Evolutionary conservation across 257 asterid species (phyloP).

Genomic region (Gentiana dahurica): DNA sequence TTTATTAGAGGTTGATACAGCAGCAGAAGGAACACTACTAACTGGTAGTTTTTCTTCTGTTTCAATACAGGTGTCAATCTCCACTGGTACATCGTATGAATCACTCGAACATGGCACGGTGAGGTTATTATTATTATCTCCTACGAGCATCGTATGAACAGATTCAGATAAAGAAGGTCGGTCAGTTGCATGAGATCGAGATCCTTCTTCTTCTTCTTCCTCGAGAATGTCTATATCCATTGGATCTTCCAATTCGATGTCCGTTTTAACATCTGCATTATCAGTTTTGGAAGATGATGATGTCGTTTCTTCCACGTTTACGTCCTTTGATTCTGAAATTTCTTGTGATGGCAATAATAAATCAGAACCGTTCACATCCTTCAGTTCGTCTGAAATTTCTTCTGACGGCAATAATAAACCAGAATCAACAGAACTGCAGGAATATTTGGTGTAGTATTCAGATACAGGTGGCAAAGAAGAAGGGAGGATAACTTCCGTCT

Average conservation of each 20-base stretch:
- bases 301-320: conserved; percentile 19
- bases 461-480: conserved; percentile 22
- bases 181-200: conserved; percentile 10
- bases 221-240: conserved; percentile 25
- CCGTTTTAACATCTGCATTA: conserved; percentile 18
- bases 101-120: conserved; percentile 8
- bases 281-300: conserved; percentile 10
- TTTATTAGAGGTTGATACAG: conserved; percentile 16
- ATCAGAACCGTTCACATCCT: conserved; percentile 13
- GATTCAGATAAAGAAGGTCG: conserved; percentile 16
- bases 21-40: conserved; percentile 13
- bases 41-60: conserved; percentile 14
- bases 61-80: conserved; percentile 11
- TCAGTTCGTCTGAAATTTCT: conserved; percentile 7
- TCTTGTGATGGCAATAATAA: conserved; percentile 16
- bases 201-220: not conserved
- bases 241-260: conserved; percentile 17
- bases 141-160: not conserved
- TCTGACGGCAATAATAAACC: conserved; percentile 21
- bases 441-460: conserved; percentile 14
- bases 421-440: conserved; percentile 15
- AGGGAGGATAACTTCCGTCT: conserved; percentile 20
- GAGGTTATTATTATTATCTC: not conserved
- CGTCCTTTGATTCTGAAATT: conserved; percentile 11
- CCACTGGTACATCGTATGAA: conserved; percentile 14